Evolutionary conservation across 352 stramenopile species (phyloP).

Genomic region (Peronospora farinosa): DNA sequence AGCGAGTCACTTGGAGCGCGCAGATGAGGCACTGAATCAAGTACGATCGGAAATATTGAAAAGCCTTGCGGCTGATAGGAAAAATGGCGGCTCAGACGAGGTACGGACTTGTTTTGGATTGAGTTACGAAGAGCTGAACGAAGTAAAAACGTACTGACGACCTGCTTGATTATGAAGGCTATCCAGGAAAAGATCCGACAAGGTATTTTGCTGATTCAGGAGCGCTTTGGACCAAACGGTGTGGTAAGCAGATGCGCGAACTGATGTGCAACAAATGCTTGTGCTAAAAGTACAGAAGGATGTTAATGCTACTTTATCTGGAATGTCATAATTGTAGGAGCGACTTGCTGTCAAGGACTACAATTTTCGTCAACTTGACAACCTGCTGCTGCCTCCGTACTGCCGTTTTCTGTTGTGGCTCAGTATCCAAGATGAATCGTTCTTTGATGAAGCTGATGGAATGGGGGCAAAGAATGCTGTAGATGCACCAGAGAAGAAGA

Average conservation of each 20-base stretch:
- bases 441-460: conserved; percentile 69
- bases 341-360: conserved; percentile 84
- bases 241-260: conserved; percentile 32
- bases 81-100: conserved; percentile 50
- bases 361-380: conserved; percentile 86
- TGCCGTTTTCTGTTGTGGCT: conserved; percentile 86
- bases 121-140: background rate
- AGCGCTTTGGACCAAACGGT: conserved; percentile 81
- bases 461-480: conserved; percentile 32
- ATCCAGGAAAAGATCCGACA: conserved; percentile 70
- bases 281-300: no score
- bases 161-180: conserved; percentile 16
- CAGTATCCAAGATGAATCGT: conserved; percentile 79
- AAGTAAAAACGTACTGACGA: conserved; percentile 1
- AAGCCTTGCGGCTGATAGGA: conserved; percentile 59
- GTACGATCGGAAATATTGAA: conserved; percentile 74
- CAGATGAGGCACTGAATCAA: conserved; percentile 69
- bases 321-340: conserved; percentile 35
- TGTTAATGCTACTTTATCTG: background rate
- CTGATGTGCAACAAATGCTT: background rate
- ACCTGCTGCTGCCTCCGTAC: conserved; percentile 80
- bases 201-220: conserved; percentile 70
- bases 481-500: conserved; percentile 64
- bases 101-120: conserved; percentile 12
- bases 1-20: conserved; percentile 63